These are phyloP conservation scores for Esteya vermicola DNA, from an alignment of 2,329 filamentous ascomycete genomes.

Conservation along the genomic window DNA sequence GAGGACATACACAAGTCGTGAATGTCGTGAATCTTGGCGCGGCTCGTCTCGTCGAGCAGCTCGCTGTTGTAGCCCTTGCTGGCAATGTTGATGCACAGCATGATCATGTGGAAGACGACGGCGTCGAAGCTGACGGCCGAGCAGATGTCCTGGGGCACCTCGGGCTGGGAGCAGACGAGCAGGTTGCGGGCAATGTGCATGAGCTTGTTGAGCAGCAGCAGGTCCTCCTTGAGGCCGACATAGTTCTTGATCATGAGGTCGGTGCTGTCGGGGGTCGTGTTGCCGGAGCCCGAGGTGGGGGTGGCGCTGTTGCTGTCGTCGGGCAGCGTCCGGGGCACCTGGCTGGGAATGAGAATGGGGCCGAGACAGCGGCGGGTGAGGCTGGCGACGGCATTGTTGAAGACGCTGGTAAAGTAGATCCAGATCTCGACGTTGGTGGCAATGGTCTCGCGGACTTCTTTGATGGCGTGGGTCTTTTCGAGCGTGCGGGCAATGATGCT, in stretches of 20 bases:
- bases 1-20: conserved; percentile 44
- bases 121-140: conserved; percentile 51
- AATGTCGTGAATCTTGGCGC: conserved; percentile 45
- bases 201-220: conserved; percentile 50
- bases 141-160: conserved; percentile 52
- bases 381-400: conserved; percentile 45
- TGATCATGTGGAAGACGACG: conserved; percentile 51
- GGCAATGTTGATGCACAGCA: conserved; percentile 51
- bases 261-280: conserved; percentile 33
- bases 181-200: conserved; percentile 54
- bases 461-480: conserved; percentile 48
- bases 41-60: conserved; percentile 41
- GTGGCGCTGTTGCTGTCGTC: not conserved
- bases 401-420: conserved; percentile 49
- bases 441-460: conserved; percentile 46
- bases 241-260: conserved; percentile 50
- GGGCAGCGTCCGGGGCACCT: not conserved
- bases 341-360: conserved; percentile 33
- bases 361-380: conserved; percentile 46
- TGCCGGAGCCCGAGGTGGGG: not conserved
- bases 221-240: conserved; percentile 43
- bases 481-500: conserved; percentile 45
- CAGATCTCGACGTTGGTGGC: conserved; percentile 51
- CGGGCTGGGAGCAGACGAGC: conserved; percentile 48
- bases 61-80: conserved; percentile 55